These are phyloP conservation scores for Linnemannia hyalina DNA, from an alignment of 192 early-diverging fungal species.

Conservation along the genomic window DNA sequence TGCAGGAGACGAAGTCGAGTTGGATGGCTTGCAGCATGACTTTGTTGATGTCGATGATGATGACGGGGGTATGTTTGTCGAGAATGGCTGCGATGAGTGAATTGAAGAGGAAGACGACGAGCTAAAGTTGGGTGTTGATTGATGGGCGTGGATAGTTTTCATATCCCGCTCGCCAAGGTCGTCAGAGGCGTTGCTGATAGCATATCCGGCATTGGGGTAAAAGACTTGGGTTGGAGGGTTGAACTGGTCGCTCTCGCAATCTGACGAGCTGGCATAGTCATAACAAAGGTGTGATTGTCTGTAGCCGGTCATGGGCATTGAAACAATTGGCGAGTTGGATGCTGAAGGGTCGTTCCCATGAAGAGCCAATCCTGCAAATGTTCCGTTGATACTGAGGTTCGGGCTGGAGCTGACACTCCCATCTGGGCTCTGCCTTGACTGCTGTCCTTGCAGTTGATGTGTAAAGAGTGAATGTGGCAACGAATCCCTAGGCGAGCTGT, in stretches of 20 bases:
- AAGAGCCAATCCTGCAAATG: slow-evolving; percentile 17
- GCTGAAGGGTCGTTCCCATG: background rate
- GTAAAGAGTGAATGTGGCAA: background rate
- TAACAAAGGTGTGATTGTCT: slow-evolving; percentile 30
- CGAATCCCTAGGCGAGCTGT: background rate
- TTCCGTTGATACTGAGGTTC: slow-evolving; percentile 12
- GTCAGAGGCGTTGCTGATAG: slow-evolving; percentile 19
- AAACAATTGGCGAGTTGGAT: slow-evolving; percentile 3
- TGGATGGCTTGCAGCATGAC: slow-evolving; percentile 13
- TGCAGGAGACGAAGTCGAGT: background rate
- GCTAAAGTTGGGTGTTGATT: background rate
- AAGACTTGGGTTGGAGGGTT: slow-evolving; percentile 17
- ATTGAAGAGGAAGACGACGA: slow-evolving; percentile 1
- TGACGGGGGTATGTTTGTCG: slow-evolving; percentile 4
- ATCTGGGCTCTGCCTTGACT: slow-evolving; percentile 17
- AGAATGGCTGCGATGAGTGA: background rate
- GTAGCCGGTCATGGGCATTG: background rate
- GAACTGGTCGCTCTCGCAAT: slow-evolving; percentile 38
- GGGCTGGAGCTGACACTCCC: slow-evolving; percentile 25
- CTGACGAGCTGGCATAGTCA: slow-evolving; percentile 43
- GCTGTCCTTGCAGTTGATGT: background rate
- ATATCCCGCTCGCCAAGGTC: slow-evolving; percentile 7
- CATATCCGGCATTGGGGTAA: slow-evolving; percentile 12
- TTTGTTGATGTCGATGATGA: background rate
- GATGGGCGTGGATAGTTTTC: background rate